These are phyloP conservation scores for Lactarius evosmus DNA, from an alignment of 768 basidiomycete genomes.

Conservation along the genomic window DNA sequence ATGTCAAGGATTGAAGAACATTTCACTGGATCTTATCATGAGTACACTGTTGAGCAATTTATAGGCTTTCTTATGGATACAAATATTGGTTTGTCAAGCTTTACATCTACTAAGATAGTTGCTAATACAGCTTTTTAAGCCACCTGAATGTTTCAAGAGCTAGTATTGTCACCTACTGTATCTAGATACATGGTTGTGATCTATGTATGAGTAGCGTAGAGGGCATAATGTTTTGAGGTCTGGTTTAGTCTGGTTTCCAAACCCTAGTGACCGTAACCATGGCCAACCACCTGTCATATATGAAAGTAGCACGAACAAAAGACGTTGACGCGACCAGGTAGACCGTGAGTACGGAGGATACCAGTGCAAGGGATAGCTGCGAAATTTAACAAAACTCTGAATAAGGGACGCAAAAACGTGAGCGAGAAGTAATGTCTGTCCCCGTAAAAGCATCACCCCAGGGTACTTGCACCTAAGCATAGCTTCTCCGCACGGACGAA, in stretches of 20 bases:
- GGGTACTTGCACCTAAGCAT: constrained; percentile 48
- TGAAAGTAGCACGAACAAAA: too few species aligned
- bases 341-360: constrained; percentile 79
- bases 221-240: too few species aligned
- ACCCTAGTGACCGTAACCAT: too few species aligned
- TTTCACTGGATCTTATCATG: background rate
- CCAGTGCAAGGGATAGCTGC: constrained; percentile 68
- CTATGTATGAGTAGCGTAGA: too few species aligned
- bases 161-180: too few species aligned
- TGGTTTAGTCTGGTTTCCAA: too few species aligned
- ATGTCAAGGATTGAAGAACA: background rate
- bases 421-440: constrained; percentile 31
- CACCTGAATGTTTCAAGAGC: too few species aligned
- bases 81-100: background rate
- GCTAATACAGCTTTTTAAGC: background rate
- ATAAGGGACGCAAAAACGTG: background rate
- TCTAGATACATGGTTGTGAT: too few species aligned
- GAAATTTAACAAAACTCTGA: background rate
- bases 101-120: background rate
- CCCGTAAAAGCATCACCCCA: constrained; percentile 63
- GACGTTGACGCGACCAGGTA: constrained; percentile 84
- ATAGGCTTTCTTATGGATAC: background rate
- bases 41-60: background rate
- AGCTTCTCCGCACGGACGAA: constrained; percentile 53
- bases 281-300: too few species aligned